Evolutionary conservation across 768 basidiomycete species (phyloP).

Genomic region (Trametes coccinea): DNA sequence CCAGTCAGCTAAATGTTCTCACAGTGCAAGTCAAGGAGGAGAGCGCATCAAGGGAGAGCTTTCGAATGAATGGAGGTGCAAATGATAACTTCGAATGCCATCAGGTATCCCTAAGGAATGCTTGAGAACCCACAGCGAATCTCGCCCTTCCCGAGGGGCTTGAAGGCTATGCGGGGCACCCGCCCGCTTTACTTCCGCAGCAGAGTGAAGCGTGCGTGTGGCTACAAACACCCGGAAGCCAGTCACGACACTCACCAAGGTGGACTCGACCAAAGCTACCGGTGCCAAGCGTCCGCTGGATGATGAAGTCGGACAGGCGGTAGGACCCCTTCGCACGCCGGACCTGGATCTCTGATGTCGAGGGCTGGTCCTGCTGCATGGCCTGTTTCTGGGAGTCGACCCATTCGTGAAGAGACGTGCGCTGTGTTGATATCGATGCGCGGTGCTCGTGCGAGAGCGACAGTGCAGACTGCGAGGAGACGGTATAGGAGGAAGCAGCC

Average conservation of each 20-base stretch:
- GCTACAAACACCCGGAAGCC: no score
- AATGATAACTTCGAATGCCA: no score
- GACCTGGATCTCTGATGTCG: constrained; percentile 33
- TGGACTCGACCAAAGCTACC: constrained; percentile 98
- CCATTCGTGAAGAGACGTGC: constrained; percentile 57
- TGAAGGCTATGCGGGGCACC: not conserved
- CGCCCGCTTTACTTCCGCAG: not conserved
- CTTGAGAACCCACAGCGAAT: no score
- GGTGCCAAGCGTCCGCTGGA: constrained; percentile 85
- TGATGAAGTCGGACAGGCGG: constrained; percentile 72
- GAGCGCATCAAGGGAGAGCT: no score
- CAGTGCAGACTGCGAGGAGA: constrained; percentile 17
- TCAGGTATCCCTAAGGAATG: no score
- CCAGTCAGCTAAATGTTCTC: not conserved
- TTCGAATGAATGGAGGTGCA: no score
- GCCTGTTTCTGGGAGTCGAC: constrained; percentile 40
- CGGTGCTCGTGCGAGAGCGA: constrained; percentile 45
- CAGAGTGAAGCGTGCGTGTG: no score
- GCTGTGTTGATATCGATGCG: constrained; percentile 67
- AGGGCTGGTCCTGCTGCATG: constrained; percentile 37
- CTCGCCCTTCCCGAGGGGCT: no score
- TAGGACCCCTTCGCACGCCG: constrained; percentile 66
- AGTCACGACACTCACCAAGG: constrained; percentile 52
- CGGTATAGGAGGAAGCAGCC: constrained; percentile 21
- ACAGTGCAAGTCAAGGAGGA: no score